Percentiles rank a stretch among this genome's conserved stretches.
These are phyloP conservation scores for Cercospora berteroae DNA, from an alignment of 2,329 filamentous ascomycete genomes.

Conservation along the genomic window DNA sequence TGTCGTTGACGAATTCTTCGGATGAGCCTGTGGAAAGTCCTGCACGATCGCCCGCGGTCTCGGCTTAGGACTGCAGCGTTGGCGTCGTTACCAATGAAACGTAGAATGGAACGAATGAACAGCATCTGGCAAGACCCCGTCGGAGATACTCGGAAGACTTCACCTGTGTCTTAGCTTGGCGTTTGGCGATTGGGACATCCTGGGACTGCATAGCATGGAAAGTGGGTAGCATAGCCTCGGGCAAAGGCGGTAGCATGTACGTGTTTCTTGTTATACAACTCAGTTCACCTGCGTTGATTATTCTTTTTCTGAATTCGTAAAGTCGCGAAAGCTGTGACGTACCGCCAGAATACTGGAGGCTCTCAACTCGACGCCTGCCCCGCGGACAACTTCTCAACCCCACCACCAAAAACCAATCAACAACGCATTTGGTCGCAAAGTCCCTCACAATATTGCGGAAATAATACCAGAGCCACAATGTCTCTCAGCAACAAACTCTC, in stretches of 20 bases:
- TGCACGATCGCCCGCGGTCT: constrained; percentile 18
- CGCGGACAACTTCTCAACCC: constrained; percentile 1
- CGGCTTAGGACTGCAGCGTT: constrained; percentile 14
- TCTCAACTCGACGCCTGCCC: constrained; percentile 1
- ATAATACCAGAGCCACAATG: constrained; percentile 57
- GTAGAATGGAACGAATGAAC: neutral
- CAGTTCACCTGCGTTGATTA: neutral
- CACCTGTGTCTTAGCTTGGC: constrained; percentile 13
- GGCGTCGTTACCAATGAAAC: neutral
- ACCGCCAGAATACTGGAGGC: neutral
- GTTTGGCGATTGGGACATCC: constrained; percentile 5
- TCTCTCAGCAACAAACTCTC: constrained; percentile 98
- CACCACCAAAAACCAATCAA: constrained; percentile 1
- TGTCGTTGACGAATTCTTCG: constrained; percentile 84
- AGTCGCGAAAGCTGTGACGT: constrained; percentile 1
- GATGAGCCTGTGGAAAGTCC: constrained; percentile 57
- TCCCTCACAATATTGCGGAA: constrained; percentile 1
- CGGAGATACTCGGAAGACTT: constrained; percentile 13
- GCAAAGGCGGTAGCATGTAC: neutral
- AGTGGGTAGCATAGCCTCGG: constrained; percentile 20
- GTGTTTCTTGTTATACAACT: neutral
- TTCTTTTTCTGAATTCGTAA: neutral
- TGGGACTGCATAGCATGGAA: constrained; percentile 6
- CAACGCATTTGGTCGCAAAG: neutral
- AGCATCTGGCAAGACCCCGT: neutral